Percentiles rank a stretch among this genome's conserved stretches.
Conservation (phyloP, 768 basidiomycete genomes). For the Tephrocybe sp. region DNA sequence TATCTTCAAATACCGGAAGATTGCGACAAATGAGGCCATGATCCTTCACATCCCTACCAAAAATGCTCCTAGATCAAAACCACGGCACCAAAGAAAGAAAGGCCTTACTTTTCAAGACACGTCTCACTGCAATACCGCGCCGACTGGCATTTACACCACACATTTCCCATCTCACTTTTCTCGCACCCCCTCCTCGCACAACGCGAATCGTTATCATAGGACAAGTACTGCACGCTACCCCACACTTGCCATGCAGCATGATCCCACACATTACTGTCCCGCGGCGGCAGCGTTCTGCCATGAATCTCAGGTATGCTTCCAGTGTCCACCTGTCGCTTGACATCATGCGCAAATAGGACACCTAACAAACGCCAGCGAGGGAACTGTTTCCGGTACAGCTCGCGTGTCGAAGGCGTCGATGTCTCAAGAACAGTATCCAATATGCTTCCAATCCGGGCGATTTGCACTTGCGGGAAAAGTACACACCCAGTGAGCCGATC, state of each 20-base stretch:
- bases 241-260: conserved; percentile 10
- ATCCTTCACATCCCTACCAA: no score
- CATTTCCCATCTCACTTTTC: no score
- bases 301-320: neutral
- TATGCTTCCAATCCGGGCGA: neutral
- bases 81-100: no score
- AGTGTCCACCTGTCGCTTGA: neutral
- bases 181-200: conserved; percentile 11
- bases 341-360: conserved; percentile 5
- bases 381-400: conserved; percentile 5
- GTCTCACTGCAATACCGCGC: no score
- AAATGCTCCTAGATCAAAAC: no score
- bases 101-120: no score
- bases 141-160: no score
- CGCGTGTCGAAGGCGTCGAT: conserved; percentile 1
- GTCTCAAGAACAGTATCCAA: neutral
- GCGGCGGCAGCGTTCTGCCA: neutral
- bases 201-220: conserved; percentile 1
- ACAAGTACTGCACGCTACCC: neutral
- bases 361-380: conserved; percentile 11
- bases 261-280: conserved; percentile 10
- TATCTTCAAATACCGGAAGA: no score
- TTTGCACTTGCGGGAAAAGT: conserved; percentile 7
- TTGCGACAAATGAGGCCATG: no score
- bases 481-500: no score